Conservation (phyloP, 1,139 yeast species). For the Ashbya aceris region DNA sequence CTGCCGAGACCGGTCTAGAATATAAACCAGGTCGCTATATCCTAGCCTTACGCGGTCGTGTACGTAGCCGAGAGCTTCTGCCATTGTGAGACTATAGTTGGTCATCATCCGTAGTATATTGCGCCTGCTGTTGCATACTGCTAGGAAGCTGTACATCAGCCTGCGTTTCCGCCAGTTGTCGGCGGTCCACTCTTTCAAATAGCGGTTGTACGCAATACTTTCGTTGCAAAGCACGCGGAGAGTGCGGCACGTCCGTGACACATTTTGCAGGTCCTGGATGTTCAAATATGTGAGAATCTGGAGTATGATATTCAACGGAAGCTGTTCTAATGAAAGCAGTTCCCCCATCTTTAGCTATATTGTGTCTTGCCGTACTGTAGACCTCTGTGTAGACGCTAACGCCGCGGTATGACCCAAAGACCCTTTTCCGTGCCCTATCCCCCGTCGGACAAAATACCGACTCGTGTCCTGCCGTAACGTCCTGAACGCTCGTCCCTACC, state of each 20-base stretch:
- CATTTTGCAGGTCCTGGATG: slow-evolving; percentile 18
- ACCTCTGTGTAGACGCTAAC: too few relatives aligned
- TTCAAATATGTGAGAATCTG: slow-evolving; percentile 19
- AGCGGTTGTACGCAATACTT: slow-evolving; percentile 14
- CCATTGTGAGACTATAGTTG: slow-evolving; percentile 11
- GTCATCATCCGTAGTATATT: neutral
- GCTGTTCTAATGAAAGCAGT: slow-evolving; percentile 11
- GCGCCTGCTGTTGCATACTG: slow-evolving; percentile 26
- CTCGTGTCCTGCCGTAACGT: too few relatives aligned
- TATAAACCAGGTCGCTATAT: neutral
- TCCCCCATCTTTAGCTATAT: neutral
- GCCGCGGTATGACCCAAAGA: too few relatives aligned
- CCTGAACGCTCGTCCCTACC: too few relatives aligned
- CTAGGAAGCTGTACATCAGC: slow-evolving; percentile 17
- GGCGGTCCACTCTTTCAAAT: slow-evolving; percentile 10
- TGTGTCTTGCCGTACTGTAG: too few relatives aligned
- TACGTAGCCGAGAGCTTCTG: slow-evolving; percentile 14
- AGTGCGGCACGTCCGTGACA: slow-evolving; percentile 19
- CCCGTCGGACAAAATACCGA: too few relatives aligned
- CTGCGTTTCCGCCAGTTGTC: slow-evolving; percentile 17
- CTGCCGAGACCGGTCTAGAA: neutral
- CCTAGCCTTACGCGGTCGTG: slow-evolving; percentile 15
- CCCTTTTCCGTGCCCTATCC: too few relatives aligned
- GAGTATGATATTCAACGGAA: slow-evolving; percentile 22
- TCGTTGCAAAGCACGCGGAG: slow-evolving; percentile 22